These are phyloP conservation scores for Thyridium curvatum DNA, from an alignment of 2,329 filamentous ascomycete genomes.

Conservation along the genomic window DNA sequence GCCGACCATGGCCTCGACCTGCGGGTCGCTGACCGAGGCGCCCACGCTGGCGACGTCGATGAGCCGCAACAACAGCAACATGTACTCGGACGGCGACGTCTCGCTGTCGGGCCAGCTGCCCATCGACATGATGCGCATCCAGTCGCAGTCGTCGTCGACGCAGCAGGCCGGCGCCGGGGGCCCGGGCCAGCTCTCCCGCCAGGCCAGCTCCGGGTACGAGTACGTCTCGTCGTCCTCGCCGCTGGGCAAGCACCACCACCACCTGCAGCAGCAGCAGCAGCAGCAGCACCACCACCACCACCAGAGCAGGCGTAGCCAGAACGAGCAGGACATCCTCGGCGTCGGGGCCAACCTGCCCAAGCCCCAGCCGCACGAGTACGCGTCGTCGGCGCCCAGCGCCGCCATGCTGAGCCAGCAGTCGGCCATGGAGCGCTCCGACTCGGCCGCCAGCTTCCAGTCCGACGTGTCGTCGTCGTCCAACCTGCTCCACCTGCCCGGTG, in stretches of 20 bases:
- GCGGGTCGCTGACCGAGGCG: constrained; percentile 27
- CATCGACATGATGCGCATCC: constrained; percentile 20
- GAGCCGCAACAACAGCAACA: constrained; percentile 24
- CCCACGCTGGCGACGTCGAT: constrained; percentile 23
- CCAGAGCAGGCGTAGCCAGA: too few species aligned
- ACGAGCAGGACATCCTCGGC: constrained; percentile 19
- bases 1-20: constrained; percentile 15
- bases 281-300: neutral
- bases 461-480: too few species aligned
- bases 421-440: constrained; percentile 39
- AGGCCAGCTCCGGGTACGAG: too few species aligned
- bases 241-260: too few species aligned
- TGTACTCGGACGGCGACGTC: constrained; percentile 23
- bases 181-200: too few species aligned
- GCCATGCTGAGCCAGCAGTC: constrained; percentile 17
- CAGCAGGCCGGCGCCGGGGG: too few species aligned
- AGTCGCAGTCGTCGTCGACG: constrained; percentile 22
- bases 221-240: too few species aligned
- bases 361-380: constrained; percentile 20
- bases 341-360: constrained; percentile 28
- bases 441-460: constrained; percentile 11
- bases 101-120: constrained; percentile 18
- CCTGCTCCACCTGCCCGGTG: constrained; percentile 1
- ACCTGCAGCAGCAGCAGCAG: too few species aligned
- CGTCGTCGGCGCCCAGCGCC: constrained; percentile 11